Percentiles rank a stretch among this genome's conserved stretches.
phyloP scores from a whole-genome alignment of 768 basidiomycete genomes.

The Cystobasidium tubakii region DNA sequence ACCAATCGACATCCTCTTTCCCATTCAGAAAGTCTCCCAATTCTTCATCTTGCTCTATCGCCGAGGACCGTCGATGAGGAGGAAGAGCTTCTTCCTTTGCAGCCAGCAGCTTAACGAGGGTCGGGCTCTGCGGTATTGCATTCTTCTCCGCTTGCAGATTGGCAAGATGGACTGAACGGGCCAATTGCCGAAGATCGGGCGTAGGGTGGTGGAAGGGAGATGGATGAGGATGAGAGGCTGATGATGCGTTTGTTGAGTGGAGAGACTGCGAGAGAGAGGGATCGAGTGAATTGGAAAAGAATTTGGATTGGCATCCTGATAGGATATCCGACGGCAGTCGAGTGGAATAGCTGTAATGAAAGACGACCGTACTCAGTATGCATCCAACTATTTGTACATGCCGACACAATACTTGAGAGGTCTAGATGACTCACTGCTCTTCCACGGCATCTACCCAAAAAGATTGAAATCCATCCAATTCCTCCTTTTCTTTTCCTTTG shows the following conservation, averaged over 20 bases:
- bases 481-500: conserved; percentile 3
- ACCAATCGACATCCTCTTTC: conserved; percentile 1
- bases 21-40: not conserved
- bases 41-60: not conserved
- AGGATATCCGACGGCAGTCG: conserved; percentile 19
- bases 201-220: conserved; percentile 28
- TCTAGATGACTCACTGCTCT: conserved; percentile 17
- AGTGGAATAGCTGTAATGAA: not conserved
- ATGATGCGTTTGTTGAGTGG: not conserved
- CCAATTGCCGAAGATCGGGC: conserved; percentile 7
- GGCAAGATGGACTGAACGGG: conserved; percentile 10
- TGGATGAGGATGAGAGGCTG: not conserved
- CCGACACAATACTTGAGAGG: too few relatives aligned
- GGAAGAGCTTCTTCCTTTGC: not conserved
- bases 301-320: conserved; percentile 17
- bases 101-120: conserved; percentile 6
- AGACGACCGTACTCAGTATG: not conserved
- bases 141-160: not conserved
- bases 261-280: not conserved
- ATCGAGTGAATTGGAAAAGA: conserved; percentile 17
- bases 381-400: too few relatives aligned
- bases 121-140: conserved; percentile 4
- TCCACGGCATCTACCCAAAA: conserved; percentile 14
- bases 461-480: conserved; percentile 16
- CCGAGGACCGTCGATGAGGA: not conserved